Evolutionary conservation across 1,284 basidiomycete genomes (phyloP).

Genomic region (Wolfiporia cocos): DNA sequence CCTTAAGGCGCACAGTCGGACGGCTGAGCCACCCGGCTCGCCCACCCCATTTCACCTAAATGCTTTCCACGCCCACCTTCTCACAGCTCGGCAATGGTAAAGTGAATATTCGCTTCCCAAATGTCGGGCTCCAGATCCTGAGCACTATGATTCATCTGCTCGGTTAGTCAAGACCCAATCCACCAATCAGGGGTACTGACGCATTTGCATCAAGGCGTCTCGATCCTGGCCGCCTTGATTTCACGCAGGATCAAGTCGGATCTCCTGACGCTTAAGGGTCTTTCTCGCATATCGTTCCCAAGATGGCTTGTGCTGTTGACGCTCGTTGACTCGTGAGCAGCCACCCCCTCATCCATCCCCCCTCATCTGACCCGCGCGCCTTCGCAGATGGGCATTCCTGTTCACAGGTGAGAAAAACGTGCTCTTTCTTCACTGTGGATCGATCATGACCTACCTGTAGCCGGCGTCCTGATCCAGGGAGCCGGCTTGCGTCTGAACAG

Average conservation of each 20-base stretch:
- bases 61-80: no score
- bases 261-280: constrained; percentile 15
- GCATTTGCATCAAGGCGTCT: constrained; percentile 19
- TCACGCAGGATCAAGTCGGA: constrained; percentile 21
- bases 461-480: constrained; percentile 32
- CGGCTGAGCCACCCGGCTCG: no score
- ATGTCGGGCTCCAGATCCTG: constrained; percentile 20
- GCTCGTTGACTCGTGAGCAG: constrained; percentile 26
- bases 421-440: neutral
- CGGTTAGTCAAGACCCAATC: constrained; percentile 14
- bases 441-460: constrained; percentile 9
- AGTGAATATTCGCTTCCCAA: constrained; percentile 17
- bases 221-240: constrained; percentile 24
- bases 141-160: constrained; percentile 22
- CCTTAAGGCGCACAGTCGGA: no score
- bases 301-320: constrained; percentile 24
- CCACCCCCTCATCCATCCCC: constrained; percentile 2
- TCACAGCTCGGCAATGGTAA: no score
- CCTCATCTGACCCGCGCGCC: constrained; percentile 2
- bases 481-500: constrained; percentile 27
- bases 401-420: constrained; percentile 24
- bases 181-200: neutral
- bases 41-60: no score
- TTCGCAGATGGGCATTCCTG: constrained; percentile 26
- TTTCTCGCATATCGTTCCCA: constrained; percentile 20